Conservation (phyloP, 257 asterid species). For the Fraxinus cuspidata region DNA sequence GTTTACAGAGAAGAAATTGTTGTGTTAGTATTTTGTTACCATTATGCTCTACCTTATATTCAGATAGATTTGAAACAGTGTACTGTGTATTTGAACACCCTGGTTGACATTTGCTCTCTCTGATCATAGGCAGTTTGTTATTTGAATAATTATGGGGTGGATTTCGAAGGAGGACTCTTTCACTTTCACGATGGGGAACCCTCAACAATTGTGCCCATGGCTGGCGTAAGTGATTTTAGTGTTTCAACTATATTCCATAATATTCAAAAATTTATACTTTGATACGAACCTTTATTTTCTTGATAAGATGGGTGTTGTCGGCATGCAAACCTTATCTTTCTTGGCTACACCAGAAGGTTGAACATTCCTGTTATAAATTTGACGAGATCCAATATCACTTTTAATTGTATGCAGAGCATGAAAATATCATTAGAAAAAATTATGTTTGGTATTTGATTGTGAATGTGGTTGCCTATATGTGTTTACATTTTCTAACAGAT, state of each 20-base stretch:
- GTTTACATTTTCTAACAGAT: conserved; percentile 24
- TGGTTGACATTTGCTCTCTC: conserved; percentile 26
- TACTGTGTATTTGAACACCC: conserved; percentile 10
- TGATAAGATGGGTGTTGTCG: conserved; percentile 1
- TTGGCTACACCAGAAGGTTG: neutral
- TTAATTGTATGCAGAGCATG: neutral
- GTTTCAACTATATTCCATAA: neutral
- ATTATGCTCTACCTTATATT: conserved; percentile 4
- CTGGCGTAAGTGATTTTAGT: conserved; percentile 63
- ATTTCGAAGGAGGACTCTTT: conserved; percentile 83
- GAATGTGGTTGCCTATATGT: neutral
- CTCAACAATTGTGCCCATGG: conserved; percentile 62
- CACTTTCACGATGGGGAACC: conserved; percentile 93
- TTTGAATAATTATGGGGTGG: conserved; percentile 60
- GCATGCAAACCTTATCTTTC: neutral
- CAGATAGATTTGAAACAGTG: neutral
- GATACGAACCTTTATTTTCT: conserved; percentile 9
- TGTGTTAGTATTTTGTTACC: neutral
- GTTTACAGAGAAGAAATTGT: neutral
- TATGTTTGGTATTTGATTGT: neutral
- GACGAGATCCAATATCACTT: neutral
- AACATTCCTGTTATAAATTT: neutral
- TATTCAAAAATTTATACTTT: neutral
- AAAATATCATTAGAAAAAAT: neutral
- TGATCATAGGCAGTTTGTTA: conserved; percentile 83